Base-by-base conservation (phyloP, 2,329 filamentous ascomycete genomes). In the Alternaria burnsii region DNA sequence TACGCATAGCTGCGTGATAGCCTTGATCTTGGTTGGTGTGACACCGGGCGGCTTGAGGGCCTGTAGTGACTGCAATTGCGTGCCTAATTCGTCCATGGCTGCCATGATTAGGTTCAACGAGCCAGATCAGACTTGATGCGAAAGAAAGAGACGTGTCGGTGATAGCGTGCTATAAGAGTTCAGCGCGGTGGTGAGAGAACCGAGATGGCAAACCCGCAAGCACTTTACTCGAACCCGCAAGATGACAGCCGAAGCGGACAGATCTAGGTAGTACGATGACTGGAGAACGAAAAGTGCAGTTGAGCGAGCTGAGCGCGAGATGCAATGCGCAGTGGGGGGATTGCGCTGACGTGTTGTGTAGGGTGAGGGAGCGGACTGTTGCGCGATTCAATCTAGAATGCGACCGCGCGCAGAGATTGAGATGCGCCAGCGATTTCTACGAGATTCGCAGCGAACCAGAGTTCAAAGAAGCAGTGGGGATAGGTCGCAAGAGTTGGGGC, bases 41-140 rank as follows among this genome's bases (percentile, higher is more conserved):
- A 97, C 93, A 77, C 95, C 95, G 54, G 95, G 95, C 44, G 95
- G 90, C 82, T 97, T 98, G 76, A 97, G 85, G 69, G 87, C 86
- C 75, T 94, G 90, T 89, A 99, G 94, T 76, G 91, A 94, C 84
- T 95, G 92, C 77, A 99, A 88, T 81, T 91, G 90, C 75, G 89
- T 86, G 82, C 97, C 94, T 82, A 99, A 84, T 80, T 98, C 94
- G 83, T 91, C 89, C 87, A 97, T 91, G 81, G 92, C 88, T 78
- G 92, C 91, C 79, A 82, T 82, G 71, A 59, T 75, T 75, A 74
- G 63, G 59, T 67, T 71, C 70, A 67, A 59, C 63, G 55, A 61
- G 66, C 57, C 71, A 63, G 67, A 55, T 66, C 61, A 73, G 63
- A 67, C 41, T 63, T 61, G 63, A 65, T 38, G 55, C 60, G 51